phyloP scores from a whole-genome alignment of 2,329 filamentous ascomycete genomes.

The Ceratocystiopsis sp. region DNA sequence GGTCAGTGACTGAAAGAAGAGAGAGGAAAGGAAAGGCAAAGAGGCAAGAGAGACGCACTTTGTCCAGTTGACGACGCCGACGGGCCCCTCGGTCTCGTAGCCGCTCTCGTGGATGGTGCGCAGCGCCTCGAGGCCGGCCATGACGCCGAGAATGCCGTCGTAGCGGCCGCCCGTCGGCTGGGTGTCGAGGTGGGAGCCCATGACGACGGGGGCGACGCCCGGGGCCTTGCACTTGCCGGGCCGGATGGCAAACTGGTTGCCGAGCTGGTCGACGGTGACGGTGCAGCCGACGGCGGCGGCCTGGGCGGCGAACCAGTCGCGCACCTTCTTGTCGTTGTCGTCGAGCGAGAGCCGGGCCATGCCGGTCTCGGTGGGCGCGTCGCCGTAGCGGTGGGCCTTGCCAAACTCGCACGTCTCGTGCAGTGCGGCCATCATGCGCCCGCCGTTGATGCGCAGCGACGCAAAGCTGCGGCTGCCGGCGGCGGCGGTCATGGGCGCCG shows the following conservation, averaged over 20 bases:
- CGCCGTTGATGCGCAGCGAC: slow-evolving; percentile 6
- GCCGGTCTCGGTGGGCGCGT: slow-evolving; percentile 37
- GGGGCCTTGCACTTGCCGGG: slow-evolving; percentile 55
- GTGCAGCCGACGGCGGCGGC: slow-evolving; percentile 46
- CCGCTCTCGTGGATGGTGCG: slow-evolving; percentile 48
- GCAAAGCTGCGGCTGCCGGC: background rate
- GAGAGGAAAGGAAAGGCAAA: background rate
- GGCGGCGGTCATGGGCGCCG: no score
- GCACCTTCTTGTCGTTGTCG: slow-evolving; percentile 51
- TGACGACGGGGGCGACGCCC: slow-evolving; percentile 46
- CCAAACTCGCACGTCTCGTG: slow-evolving; percentile 10
- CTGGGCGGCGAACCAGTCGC: slow-evolving; percentile 59
- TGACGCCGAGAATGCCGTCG: slow-evolving; percentile 61
- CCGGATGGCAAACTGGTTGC: slow-evolving; percentile 62
- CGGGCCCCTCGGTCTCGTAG: slow-evolving; percentile 49
- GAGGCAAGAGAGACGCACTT: slow-evolving; percentile 27
- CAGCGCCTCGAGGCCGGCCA: slow-evolving; percentile 57
- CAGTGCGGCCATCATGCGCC: slow-evolving; percentile 7
- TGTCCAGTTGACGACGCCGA: slow-evolving; percentile 66
- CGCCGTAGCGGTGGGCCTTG: slow-evolving; percentile 9
- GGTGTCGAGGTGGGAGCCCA: slow-evolving; percentile 53
- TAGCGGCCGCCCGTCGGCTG: slow-evolving; percentile 50
- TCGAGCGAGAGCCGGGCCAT: slow-evolving; percentile 61
- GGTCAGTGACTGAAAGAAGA: background rate
- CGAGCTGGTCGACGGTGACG: slow-evolving; percentile 56